Percentiles rank a stretch among this genome's conserved stretches.
phyloP scores from a whole-genome alignment of 2,329 filamentous ascomycete species.

The Cordyceps militaris region DNA sequence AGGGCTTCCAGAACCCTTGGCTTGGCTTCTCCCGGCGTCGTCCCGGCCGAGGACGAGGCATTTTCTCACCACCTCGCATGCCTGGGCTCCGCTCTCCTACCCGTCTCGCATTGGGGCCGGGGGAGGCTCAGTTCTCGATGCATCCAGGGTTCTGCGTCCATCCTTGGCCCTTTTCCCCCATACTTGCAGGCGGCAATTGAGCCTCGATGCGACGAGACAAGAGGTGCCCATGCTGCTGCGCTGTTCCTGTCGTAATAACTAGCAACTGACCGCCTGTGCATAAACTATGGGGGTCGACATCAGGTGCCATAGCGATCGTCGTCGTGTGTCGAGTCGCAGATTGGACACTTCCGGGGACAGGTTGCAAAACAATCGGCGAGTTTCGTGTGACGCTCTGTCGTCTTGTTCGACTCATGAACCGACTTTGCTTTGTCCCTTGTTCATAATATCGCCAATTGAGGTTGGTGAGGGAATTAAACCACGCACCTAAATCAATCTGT shows the following conservation, averaged over 20 bases:
- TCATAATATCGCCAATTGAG: not conserved
- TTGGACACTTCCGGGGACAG: slow-evolving; percentile 1
- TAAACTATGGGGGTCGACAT: slow-evolving; percentile 10
- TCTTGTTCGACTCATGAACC: slow-evolving; percentile 8
- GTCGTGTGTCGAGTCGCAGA: not conserved
- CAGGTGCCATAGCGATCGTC: slow-evolving; percentile 10
- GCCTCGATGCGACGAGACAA: not conserved
- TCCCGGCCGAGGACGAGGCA: slow-evolving; percentile 12
- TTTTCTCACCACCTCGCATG: slow-evolving; percentile 10
- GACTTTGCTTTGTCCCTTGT: not conserved
- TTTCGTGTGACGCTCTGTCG: slow-evolving; percentile 6
- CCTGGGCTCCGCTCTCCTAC: not conserved
- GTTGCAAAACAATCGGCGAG: not conserved
- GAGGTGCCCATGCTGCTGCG: not conserved
- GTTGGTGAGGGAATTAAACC: slow-evolving; percentile 9
- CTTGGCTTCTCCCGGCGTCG: slow-evolving; percentile 3
- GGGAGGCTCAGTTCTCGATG: slow-evolving; percentile 13
- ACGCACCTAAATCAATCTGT: slow-evolving; percentile 1
- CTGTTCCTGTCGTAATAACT: not conserved
- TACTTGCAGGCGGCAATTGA: slow-evolving; percentile 8
- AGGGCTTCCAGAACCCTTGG: slow-evolving; percentile 9
- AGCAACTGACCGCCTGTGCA: slow-evolving; percentile 10
- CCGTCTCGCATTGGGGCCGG: slow-evolving; percentile 7
- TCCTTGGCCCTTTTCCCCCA: slow-evolving; percentile 5
- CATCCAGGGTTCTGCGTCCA: slow-evolving; percentile 8